These are phyloP conservation scores for Phanerodontia chrysosporium DNA, from an alignment of 768 basidiomycete genomes.

Conservation along the genomic window DNA sequence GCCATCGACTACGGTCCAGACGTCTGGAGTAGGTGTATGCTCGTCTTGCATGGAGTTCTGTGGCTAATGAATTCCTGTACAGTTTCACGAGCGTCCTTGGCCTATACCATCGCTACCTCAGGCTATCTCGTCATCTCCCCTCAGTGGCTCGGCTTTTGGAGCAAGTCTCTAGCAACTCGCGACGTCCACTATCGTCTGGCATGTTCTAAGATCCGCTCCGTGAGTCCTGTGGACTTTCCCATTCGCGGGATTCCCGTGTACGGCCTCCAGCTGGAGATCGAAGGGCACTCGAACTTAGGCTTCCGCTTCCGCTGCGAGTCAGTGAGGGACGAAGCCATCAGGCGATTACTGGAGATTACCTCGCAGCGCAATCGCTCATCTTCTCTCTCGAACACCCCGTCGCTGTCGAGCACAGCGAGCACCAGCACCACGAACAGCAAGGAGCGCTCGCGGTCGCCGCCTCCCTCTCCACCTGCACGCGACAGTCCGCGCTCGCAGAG, in stretches of 20 bases:
- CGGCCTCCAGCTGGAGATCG: conserved; percentile 41
- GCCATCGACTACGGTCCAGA: conserved; percentile 9
- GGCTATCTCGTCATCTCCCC: conserved; percentile 42
- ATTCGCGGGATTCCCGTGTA: conserved; percentile 20
- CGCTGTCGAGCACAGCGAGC: neutral
- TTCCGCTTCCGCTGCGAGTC: conserved; percentile 44
- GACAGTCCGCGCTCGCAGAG: conserved; percentile 13
- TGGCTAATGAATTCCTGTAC: neutral
- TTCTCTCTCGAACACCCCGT: neutral
- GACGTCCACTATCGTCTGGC: conserved; percentile 43
- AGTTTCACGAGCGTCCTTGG: conserved; percentile 36
- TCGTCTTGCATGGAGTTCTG: neutral
- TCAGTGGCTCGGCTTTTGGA: conserved; percentile 43
- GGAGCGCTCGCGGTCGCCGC: neutral
- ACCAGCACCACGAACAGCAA: conserved; percentile 3
- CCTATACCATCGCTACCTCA: conserved; percentile 29
- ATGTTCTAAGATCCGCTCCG: conserved; percentile 35
- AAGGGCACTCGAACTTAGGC: conserved; percentile 41
- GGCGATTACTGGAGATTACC: conserved; percentile 26
- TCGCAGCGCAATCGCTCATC: neutral
- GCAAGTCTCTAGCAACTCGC: conserved; percentile 33
- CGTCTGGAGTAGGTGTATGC: conserved; percentile 19
- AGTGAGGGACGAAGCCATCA: conserved; percentile 41
- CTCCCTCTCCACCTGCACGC: neutral
- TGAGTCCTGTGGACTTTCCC: conserved; percentile 30